phyloP scores from a whole-genome alignment of 2,329 filamentous ascomycete species.

The Colletotrichum spaethianum region DNA sequence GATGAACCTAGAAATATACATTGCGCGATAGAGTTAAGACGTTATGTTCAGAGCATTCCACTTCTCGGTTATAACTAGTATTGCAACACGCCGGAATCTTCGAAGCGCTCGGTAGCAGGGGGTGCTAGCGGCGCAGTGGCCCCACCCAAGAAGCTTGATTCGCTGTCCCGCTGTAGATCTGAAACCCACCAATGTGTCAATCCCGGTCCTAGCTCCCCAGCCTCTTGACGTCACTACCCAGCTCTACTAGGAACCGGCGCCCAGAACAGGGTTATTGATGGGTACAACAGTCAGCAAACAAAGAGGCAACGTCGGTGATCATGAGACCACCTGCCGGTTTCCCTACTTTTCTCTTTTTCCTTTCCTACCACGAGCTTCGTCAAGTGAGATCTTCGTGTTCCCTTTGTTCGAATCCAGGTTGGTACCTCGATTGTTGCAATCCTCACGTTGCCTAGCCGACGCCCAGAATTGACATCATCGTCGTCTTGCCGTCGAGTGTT shows the following conservation, averaged over 20 bases:
- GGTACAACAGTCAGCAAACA: constrained; percentile 26
- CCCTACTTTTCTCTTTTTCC: background rate
- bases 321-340: background rate
- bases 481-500: background rate
- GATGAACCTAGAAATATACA: constrained; percentile 30
- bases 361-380: background rate
- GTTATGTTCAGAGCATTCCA: background rate
- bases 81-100: no score
- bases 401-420: background rate
- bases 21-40: background rate
- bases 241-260: constrained; percentile 19
- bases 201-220: constrained; percentile 27
- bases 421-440: constrained; percentile 3
- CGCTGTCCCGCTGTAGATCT: constrained; percentile 23
- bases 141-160: constrained; percentile 36
- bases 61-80: no score
- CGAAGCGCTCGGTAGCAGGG: no score
- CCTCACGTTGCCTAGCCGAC: background rate
- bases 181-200: constrained; percentile 30
- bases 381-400: background rate
- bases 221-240: constrained; percentile 34
- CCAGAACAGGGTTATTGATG: constrained; percentile 26
- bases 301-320: constrained; percentile 6
- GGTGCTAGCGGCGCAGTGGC: constrained; percentile 6
- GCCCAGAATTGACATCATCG: background rate